Base-by-base conservation (phyloP, 176 grass and related monocot species). In the Panicum miliaceum region DNA sequence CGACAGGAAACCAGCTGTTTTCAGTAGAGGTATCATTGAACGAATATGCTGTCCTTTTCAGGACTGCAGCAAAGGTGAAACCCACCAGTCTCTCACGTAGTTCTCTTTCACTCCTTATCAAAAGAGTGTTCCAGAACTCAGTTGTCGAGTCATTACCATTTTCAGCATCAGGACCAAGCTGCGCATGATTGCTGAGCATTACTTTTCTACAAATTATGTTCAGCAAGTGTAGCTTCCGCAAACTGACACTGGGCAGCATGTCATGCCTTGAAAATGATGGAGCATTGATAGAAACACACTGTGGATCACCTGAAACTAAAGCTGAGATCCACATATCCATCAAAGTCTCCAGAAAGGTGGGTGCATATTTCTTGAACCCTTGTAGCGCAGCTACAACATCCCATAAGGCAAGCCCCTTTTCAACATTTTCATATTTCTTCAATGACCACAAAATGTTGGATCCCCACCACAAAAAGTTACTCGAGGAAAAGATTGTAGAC, bases 121-220 rank as follows among this genome's bases (percentile, higher is more conserved):
- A 78, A 89, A 95, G 74, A 51, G 84, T 80, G 60, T 84, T 86
- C 90, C 92, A 97, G 14, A 92, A 72, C 78, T 91, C 73, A 72
- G 75, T 63, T 47, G 86, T 16, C 15, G 3, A 12, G 50, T 84
- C 70, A 47, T 76, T 59, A 60, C 76, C 72, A 23, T 82, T 41
- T 67, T 83, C 71, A 25, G 23, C 27, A 37, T 27, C 77, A 75
- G 50, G 77, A 51, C 35, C 74, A 70, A 36, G 32, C 15, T 86
- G 20, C 10, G 42, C 53, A 38, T 53, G 66, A 63, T 87, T 45
- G 19, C 41, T 82, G 15, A 88, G 67, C 78, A 90, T 89, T 81
- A 94, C 52, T 92, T 86, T 91, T 89, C 92, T 91, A 86, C 86
- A 88, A 58, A 94, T 88, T 64, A 94, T 83, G 78, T 94, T 94